Evolutionary conservation across 2,329 filamentous ascomycete species (phyloP).

Genomic region (Emergomyces orientalis): DNA sequence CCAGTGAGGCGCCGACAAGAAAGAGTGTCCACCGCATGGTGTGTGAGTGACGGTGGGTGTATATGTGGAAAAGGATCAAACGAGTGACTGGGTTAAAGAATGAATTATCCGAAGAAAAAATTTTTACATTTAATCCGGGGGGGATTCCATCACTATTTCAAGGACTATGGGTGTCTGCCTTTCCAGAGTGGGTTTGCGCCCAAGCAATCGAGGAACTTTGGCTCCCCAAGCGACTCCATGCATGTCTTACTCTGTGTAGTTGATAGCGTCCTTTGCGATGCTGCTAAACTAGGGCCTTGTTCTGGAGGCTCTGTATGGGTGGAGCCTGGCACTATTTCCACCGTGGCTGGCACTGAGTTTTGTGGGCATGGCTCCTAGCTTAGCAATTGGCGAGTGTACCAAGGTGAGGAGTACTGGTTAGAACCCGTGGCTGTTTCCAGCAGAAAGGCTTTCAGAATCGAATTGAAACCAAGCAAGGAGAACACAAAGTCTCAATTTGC

Average conservation of each 20-base stretch:
- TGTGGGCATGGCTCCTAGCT: neutral
- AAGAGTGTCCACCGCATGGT: conserved; percentile 6
- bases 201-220: neutral
- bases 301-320: neutral
- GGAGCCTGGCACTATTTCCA: neutral
- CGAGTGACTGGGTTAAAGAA: conserved; percentile 7
- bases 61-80: neutral
- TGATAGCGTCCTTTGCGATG: neutral
- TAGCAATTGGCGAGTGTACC: neutral
- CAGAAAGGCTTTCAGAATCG: neutral
- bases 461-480: neutral
- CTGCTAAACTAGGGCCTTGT: neutral
- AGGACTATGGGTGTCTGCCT: neutral
- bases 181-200: neutral
- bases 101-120: neutral
- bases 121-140: neutral
- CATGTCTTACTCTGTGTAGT: conserved; percentile 7
- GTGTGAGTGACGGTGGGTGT: neutral
- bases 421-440: neutral
- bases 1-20: neutral
- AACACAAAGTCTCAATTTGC: neutral
- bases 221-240: neutral
- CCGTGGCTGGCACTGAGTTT: conserved; percentile 2
- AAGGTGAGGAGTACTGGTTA: neutral
- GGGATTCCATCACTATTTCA: neutral